These are phyloP conservation scores for Cercospora sp. DNA, from an alignment of 2,329 filamentous ascomycete genomes.

Conservation along the genomic window DNA sequence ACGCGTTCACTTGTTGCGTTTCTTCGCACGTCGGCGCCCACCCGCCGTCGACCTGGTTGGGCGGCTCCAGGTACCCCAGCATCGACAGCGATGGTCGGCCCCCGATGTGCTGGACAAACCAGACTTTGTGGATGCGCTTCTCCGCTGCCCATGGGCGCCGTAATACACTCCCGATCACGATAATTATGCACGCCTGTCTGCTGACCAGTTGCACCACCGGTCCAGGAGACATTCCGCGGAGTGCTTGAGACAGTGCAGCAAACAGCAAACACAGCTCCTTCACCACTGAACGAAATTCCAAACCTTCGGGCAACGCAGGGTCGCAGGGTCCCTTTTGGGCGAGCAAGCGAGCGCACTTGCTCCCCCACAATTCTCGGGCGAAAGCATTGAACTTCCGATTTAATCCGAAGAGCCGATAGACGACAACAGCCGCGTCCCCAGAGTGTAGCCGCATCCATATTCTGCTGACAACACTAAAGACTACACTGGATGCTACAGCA, in stretches of 20 bases:
- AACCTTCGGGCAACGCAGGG: not conserved
- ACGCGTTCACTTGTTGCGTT: not conserved
- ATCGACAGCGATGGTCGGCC: not conserved
- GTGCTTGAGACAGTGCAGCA: not conserved
- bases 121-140: not conserved
- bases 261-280: not conserved
- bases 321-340: not conserved
- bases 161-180: not conserved
- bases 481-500: not conserved
- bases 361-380: not conserved
- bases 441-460: not conserved
- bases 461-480: not conserved
- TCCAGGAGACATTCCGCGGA: not conserved
- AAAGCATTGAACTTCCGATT: not conserved
- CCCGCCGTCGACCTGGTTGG: not conserved
- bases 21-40: not conserved
- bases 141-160: not conserved
- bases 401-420: not conserved
- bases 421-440: not conserved
- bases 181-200: not conserved
- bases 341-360: not conserved
- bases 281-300: not conserved
- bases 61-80: not conserved
- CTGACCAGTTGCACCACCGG: not conserved
- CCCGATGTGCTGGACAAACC: not conserved